These are phyloP conservation scores for Biscogniauxia sp. DNA, from an alignment of 2,329 filamentous ascomycete genomes.

Conservation along the genomic window DNA sequence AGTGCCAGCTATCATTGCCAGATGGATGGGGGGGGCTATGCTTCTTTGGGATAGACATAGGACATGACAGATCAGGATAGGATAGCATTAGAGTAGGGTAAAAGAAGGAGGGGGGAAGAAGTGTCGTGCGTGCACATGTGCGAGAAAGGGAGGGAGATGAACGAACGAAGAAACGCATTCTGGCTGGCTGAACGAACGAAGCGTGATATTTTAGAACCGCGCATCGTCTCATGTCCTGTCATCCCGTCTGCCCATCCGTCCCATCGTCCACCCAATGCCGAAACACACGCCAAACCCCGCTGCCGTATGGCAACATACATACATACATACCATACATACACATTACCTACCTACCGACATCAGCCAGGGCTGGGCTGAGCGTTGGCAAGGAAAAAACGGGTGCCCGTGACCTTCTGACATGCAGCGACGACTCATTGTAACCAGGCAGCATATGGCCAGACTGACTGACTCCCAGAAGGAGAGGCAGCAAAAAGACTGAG, in stretches of 20 bases:
- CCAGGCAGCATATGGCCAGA: not conserved
- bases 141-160: not conserved
- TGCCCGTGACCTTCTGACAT: not conserved
- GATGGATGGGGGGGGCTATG: not conserved
- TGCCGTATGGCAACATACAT: not conserved
- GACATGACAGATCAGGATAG: not conserved
- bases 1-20: not conserved
- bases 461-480: too few relatives aligned
- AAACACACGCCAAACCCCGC: not conserved
- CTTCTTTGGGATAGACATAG: too few relatives aligned
- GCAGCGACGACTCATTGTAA: not conserved
- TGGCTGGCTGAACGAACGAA: too few relatives aligned
- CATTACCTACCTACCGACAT: too few relatives aligned
- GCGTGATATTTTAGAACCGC: not conserved
- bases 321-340: not conserved
- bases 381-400: not conserved
- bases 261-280: not conserved
- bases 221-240: not conserved
- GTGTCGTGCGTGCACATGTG: not conserved
- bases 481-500: too few relatives aligned
- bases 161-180: not conserved
- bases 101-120: too few relatives aligned
- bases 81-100: not conserved
- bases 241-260: not conserved
- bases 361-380: not conserved